Conservation (phyloP, 2,329 filamentous ascomycete species). For the Pyrenophora graminea region DNA sequence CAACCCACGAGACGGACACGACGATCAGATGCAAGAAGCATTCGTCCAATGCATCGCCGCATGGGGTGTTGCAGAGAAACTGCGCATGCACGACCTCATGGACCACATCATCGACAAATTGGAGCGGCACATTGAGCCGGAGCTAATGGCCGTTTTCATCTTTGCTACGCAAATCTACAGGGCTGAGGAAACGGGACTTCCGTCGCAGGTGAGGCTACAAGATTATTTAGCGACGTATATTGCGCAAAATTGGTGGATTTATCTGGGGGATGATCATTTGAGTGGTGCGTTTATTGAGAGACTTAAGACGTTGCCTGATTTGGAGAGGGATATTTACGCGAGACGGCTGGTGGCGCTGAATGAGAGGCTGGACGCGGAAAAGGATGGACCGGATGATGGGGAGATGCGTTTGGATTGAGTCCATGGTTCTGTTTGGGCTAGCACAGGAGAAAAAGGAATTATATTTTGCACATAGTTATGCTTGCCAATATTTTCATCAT, state of each 20-base stretch:
- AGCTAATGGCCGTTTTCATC: slow-evolving; percentile 13
- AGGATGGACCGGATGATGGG: neutral
- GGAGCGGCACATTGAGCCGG: neutral
- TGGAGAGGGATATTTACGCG: slow-evolving; percentile 20
- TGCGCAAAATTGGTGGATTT: slow-evolving; percentile 25
- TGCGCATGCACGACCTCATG: slow-evolving; percentile 34
- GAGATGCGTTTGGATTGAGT: neutral
- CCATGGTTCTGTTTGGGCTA: neutral
- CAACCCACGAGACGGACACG: slow-evolving; percentile 15
- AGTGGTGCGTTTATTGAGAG: slow-evolving; percentile 10
- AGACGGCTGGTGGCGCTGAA: slow-evolving; percentile 1
- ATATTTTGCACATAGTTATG: too few species aligned
- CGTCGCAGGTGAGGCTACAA: slow-evolving; percentile 13
- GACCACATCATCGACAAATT: slow-evolving; percentile 33
- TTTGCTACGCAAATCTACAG: slow-evolving; percentile 26
- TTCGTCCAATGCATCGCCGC: slow-evolving; percentile 28
- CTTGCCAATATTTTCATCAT: too few species aligned
- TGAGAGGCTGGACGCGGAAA: neutral
- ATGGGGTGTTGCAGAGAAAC: slow-evolving; percentile 26
- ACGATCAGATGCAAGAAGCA: slow-evolving; percentile 12
- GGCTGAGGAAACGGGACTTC: neutral
- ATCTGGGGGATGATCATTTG: slow-evolving; percentile 16
- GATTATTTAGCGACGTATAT: slow-evolving; percentile 21
- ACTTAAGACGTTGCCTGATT: slow-evolving; percentile 19
- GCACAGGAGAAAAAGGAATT: too few species aligned